A percentile compares a stretch with the other conserved stretches of the same genome.
Evolutionary conservation across 2,329 filamentous ascomycete species (phyloP).

Genomic region (Aspergillus sp.): DNA sequence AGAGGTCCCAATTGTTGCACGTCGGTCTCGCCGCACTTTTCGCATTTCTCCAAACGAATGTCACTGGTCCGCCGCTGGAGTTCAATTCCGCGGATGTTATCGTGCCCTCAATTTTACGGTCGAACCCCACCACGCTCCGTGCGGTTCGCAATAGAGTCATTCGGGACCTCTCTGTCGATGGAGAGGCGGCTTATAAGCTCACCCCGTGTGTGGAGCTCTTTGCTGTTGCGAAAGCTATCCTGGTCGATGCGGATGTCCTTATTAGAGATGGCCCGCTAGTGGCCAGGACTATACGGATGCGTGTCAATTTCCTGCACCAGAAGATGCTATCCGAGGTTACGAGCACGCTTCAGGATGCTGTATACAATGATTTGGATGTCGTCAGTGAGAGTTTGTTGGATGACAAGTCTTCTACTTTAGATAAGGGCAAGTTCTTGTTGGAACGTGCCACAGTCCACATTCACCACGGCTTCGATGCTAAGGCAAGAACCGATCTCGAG

Average conservation of each 20-base stretch:
- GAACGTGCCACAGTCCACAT: slow-evolving; percentile 83
- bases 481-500: slow-evolving; percentile 70
- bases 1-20: slow-evolving; percentile 47
- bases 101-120: slow-evolving; percentile 43
- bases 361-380: slow-evolving; percentile 59
- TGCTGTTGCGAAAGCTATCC: slow-evolving; percentile 66
- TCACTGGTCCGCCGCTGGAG: slow-evolving; percentile 79
- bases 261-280: slow-evolving; percentile 42
- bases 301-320: slow-evolving; percentile 73
- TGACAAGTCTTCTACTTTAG: slow-evolving; percentile 39
- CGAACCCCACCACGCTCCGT: slow-evolving; percentile 43
- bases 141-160: slow-evolving; percentile 61
- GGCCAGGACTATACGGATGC: slow-evolving; percentile 63
- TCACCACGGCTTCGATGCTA: slow-evolving; percentile 76
- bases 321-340: slow-evolving; percentile 64
- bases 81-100: slow-evolving; percentile 54
- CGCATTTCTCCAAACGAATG: slow-evolving; percentile 80
- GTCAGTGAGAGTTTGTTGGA: slow-evolving; percentile 46
- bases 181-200: slow-evolving; percentile 80
- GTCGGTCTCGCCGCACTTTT: slow-evolving; percentile 70
- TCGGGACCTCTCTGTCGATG: slow-evolving; percentile 73
- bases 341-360: slow-evolving; percentile 57
- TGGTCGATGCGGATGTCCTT: slow-evolving; percentile 51
- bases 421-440: slow-evolving; percentile 70
- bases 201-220: slow-evolving; percentile 84